Evolutionary conservation across 1,284 basidiomycete species (phyloP).

Genomic region (Ustilago tritici): DNA sequence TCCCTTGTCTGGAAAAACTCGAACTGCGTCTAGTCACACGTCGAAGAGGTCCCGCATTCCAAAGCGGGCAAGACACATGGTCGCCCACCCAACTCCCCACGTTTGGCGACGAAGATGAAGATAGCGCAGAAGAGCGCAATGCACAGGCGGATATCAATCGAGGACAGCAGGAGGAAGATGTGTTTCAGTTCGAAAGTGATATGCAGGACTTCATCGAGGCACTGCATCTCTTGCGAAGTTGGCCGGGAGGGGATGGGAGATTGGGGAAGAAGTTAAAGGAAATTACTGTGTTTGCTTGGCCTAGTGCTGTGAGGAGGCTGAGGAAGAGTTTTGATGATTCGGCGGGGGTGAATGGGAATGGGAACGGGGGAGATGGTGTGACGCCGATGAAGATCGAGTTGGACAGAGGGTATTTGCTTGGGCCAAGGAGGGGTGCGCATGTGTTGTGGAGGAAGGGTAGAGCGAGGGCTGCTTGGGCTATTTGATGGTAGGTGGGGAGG

Average conservation of each 20-base stretch:
- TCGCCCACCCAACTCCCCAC: slow-evolving; percentile 29
- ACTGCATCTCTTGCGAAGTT: slow-evolving; percentile 22
- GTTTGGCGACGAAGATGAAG: slow-evolving; percentile 16
- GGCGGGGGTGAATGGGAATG: background rate
- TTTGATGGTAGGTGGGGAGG: slow-evolving; percentile 1
- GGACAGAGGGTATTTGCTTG: slow-evolving; percentile 41
- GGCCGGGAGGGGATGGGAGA: slow-evolving; percentile 32
- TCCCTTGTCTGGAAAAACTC: slow-evolving; percentile 44
- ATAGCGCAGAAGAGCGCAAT: slow-evolving; percentile 3
- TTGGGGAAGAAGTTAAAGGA: slow-evolving; percentile 26
- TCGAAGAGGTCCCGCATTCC: slow-evolving; percentile 30
- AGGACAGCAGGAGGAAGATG: slow-evolving; percentile 14
- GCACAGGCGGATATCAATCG: slow-evolving; percentile 25
- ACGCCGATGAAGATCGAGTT: slow-evolving; percentile 29
- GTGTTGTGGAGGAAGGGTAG: slow-evolving; percentile 48
- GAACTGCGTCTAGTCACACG: slow-evolving; percentile 51
- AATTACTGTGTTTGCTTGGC: slow-evolving; percentile 47
- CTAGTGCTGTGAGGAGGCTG: slow-evolving; percentile 29
- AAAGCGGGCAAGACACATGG: slow-evolving; percentile 31
- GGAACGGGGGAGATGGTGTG: background rate
- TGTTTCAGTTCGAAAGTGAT: slow-evolving; percentile 35
- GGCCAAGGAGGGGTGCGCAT: slow-evolving; percentile 45
- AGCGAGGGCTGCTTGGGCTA: slow-evolving; percentile 38
- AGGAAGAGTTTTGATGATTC: slow-evolving; percentile 16
- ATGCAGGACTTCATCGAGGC: slow-evolving; percentile 50